Percentiles rank a stretch among this genome's conserved stretches.
Evolutionary conservation across 345 rosid species (phyloP).

Genomic region (Gossypium raimondii): DNA sequence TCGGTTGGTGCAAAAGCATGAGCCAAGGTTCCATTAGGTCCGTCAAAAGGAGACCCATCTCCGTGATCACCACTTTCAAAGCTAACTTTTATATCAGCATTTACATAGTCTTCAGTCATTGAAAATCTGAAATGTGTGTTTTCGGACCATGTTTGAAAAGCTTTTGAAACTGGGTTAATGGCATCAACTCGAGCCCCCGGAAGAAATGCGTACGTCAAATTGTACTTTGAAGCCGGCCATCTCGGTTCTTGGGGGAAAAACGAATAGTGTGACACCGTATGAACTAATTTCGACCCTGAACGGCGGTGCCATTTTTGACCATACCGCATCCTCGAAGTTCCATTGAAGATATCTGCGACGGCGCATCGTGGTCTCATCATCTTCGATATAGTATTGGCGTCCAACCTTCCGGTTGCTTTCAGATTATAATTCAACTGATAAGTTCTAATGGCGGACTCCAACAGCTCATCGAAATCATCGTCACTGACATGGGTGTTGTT

Average conservation of each 20-base stretch:
- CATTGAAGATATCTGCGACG: slow-evolving; percentile 14
- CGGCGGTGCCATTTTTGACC: not conserved
- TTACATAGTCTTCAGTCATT: not conserved
- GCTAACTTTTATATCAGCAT: slow-evolving; percentile 3
- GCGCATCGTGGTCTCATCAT: slow-evolving; percentile 14
- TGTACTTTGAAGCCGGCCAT: slow-evolving; percentile 32
- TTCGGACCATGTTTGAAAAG: slow-evolving; percentile 29
- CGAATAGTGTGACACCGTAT: not conserved
- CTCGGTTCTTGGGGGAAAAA: slow-evolving; percentile 13
- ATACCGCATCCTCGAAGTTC: slow-evolving; percentile 6
- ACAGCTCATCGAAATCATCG: slow-evolving; percentile 17
- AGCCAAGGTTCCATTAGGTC: slow-evolving; percentile 3
- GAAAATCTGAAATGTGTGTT: slow-evolving; percentile 26
- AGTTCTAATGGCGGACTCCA: slow-evolving; percentile 19
- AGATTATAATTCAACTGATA: slow-evolving; percentile 20
- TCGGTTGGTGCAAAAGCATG: slow-evolving; percentile 14
- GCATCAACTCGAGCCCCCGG: slow-evolving; percentile 20
- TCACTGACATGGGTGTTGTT: not conserved
- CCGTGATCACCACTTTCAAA: slow-evolving; percentile 16
- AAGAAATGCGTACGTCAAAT: slow-evolving; percentile 31
- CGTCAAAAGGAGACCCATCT: slow-evolving; percentile 8
- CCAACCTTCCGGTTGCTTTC: slow-evolving; percentile 11
- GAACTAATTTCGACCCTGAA: not conserved
- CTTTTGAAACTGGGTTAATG: slow-evolving; percentile 11
- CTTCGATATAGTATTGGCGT: not conserved